phyloP scores from a whole-genome alignment of 305 asterid genomes.

The Ruellia speciosa region DNA sequence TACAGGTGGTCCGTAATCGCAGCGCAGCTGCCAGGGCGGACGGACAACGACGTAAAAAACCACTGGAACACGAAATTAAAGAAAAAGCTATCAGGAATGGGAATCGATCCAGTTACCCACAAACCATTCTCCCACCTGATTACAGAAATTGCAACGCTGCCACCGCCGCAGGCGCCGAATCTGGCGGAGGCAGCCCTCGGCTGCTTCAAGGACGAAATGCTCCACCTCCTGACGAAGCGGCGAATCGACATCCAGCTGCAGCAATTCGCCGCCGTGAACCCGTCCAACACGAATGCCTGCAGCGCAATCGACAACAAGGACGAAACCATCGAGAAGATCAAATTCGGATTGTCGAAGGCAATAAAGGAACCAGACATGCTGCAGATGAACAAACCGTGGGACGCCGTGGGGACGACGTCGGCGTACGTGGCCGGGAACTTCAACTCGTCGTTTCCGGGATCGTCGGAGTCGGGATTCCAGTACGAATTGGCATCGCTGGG shows the following conservation, averaged over 20 bases:
- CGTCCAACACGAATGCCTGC: constrained; percentile 16
- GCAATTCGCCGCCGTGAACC: constrained; percentile 22
- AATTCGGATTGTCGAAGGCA: constrained; percentile 60
- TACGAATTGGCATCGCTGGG: constrained; percentile 46
- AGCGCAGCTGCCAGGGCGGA: constrained; percentile 91
- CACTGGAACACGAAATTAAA: constrained; percentile 97
- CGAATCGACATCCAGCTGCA: constrained; percentile 71
- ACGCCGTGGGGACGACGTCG: constrained; percentile 29
- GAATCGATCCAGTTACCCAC: constrained; percentile 83
- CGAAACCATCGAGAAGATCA: constrained; percentile 53
- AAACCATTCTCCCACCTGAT: constrained; percentile 92
- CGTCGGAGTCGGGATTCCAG: constrained; percentile 46
- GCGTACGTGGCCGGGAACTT: constrained; percentile 29
- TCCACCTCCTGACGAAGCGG: constrained; percentile 83
- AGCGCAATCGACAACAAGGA: constrained; percentile 39
- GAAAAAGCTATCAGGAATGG: constrained; percentile 44
- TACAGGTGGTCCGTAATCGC: constrained; percentile 95
- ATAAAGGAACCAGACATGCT: constrained; percentile 39
- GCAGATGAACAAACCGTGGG: constrained; percentile 41
- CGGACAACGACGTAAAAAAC: constrained; percentile 92
- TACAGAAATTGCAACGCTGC: constrained; percentile 81
- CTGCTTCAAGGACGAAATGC: constrained; percentile 98
- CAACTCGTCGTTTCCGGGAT: constrained; percentile 30
- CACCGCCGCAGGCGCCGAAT: constrained; percentile 88
- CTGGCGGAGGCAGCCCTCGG: constrained; percentile 95